Evolutionary conservation across 495 filamentous ascomycete genomes (phyloP), one percentile per base, ranked within the genome.

Genomic region (Penicillium pancosmium): DNA sequence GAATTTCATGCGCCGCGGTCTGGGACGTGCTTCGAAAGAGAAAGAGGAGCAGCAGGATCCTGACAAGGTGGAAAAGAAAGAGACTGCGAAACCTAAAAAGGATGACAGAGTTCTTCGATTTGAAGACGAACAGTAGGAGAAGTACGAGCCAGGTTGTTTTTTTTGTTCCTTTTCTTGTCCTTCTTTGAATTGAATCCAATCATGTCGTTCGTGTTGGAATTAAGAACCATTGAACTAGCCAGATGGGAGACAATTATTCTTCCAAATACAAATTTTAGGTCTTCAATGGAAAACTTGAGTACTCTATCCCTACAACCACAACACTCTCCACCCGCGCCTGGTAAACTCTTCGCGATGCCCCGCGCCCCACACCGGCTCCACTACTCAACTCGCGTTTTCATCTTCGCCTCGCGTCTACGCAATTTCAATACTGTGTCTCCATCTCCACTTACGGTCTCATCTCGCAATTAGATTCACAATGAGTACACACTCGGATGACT

Each of bases 351-450:
- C 27, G 6, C 5, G 9, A 44, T 44, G 41, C 41, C 41, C 40
- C 41, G 41, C 41, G 41, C 41, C 41, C 41, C 41, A 44, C 41
- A 44, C n/a, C 15, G 41, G 41, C 41, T 44, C 41, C 41, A 44
- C 41, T 16, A 4, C 16, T 44, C 16, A 44, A 44, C 41, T 44
- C 41, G 41, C n/a, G 41, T 44, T 44, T 44, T 44, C 41, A 12
- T 38, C 41, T 44, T 13, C 41, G 41, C 41, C 8, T 44, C 15
- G 16, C 41, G 41, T 19, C 41, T 44, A 4, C 41, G 3, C 31
- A 35, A 36, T 23, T 51, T 21, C 48, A 51, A n/a, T 31, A 50
- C 7, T n/a, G 9, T 38, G 36, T 10, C 16, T 44, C 40, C 7
- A 27, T 25, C 5, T 13, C 21, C 46, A 31, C 9, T n/a, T 27